These are phyloP conservation scores for Leptomonas seymouri DNA, from an alignment of 208 protist species.

Conservation along the genomic window DNA sequence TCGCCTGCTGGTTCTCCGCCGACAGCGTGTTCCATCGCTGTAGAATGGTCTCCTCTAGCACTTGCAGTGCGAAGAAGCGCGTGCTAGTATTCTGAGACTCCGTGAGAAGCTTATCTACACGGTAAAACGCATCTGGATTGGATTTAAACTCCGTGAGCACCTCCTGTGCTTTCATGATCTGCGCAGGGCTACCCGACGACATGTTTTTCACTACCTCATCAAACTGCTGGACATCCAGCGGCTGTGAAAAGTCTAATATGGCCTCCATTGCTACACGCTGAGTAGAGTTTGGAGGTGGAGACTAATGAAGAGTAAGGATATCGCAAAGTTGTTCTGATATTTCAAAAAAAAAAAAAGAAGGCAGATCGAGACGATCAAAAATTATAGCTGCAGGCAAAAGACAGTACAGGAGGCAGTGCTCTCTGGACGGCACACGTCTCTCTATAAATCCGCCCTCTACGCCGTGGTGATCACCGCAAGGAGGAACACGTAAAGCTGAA, in stretches of 20 bases:
- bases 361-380: background rate
- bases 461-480: background rate
- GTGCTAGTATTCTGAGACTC: conserved; percentile 69
- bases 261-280: conserved; percentile 42
- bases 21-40: conserved; percentile 96
- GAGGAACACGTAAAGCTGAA: background rate
- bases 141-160: conserved; percentile 92
- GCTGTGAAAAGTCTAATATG: conserved; percentile 71
- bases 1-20: conserved; percentile 87
- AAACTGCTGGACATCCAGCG: conserved; percentile 77
- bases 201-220: conserved; percentile 65
- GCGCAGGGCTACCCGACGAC: conserved; percentile 46
- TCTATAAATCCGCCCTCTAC: too few relatives aligned
- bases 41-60: conserved; percentile 94
- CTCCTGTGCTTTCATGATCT: conserved; percentile 82
- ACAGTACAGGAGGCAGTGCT: too few relatives aligned
- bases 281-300: background rate
- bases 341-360: background rate
- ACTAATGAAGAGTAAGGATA: conserved; percentile 7
- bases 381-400: too few relatives aligned
- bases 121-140: conserved; percentile 91
- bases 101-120: conserved; percentile 92
- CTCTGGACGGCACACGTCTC: too few relatives aligned
- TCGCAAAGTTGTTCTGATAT: background rate
- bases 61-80: conserved; percentile 93